Evolutionary conservation across 805 yeast genomes (phyloP).

Genomic region (Starmerella floris): DNA sequence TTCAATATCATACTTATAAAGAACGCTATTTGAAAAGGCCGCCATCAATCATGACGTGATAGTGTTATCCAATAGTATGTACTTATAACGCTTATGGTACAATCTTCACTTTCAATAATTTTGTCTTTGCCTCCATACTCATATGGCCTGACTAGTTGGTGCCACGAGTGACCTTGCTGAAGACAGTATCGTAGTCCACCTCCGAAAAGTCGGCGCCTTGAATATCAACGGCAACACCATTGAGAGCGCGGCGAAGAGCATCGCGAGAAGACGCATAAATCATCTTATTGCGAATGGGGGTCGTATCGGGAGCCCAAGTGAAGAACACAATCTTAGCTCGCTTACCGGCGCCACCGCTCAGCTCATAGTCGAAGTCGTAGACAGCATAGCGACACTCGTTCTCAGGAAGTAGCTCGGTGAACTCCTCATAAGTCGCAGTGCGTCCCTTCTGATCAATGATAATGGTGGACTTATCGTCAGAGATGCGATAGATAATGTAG

Average conservation of each 20-base stretch:
- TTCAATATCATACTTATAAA: too few species aligned
- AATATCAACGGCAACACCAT: slow-evolving; percentile 85
- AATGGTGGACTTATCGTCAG: slow-evolving; percentile 79
- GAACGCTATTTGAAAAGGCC: too few species aligned
- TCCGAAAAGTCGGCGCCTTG: slow-evolving; percentile 98
- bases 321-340: slow-evolving; percentile 58
- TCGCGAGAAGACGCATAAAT: slow-evolving; percentile 97
- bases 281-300: slow-evolving; percentile 89
- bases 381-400: slow-evolving; percentile 92
- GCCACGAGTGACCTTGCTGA: slow-evolving; percentile 78
- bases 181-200: slow-evolving; percentile 85
- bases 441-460: slow-evolving; percentile 75
- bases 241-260: slow-evolving; percentile 91
- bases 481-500: slow-evolving; percentile 69
- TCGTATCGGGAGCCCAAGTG: slow-evolving; percentile 98
- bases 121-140: too few species aligned
- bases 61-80: too few species aligned
- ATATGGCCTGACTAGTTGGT: too few species aligned
- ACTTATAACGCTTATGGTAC: too few species aligned
- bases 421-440: slow-evolving; percentile 65
- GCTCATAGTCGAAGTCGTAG: slow-evolving; percentile 91
- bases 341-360: slow-evolving; percentile 84
- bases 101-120: too few species aligned
- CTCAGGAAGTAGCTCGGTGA: slow-evolving; percentile 83
- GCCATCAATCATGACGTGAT: too few species aligned